A percentile compares a stretch with the other conserved stretches of the same genome.
Evolutionary conservation across 768 basidiomycete species (phyloP).

Genomic region (Lactarius trivialis): DNA sequence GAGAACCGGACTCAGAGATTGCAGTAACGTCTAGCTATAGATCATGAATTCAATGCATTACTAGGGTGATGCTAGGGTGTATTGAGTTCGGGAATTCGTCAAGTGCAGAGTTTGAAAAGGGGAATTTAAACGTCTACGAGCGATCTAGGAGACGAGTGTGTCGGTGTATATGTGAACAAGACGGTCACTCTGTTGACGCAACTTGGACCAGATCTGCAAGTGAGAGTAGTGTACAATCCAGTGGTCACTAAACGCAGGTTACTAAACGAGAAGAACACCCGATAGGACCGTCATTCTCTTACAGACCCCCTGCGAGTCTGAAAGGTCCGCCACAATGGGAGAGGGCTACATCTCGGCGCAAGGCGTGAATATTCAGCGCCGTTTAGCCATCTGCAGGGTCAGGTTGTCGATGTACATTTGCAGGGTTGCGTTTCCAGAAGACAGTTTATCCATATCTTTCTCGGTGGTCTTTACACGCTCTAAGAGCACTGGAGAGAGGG

Average conservation of each 20-base stretch:
- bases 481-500: conserved; percentile 46
- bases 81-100: not conserved
- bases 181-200: not conserved
- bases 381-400: conserved; percentile 80
- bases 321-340: not conserved
- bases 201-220: not conserved
- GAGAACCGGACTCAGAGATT: not conserved
- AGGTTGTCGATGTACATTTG: conserved; percentile 89
- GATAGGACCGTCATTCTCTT: no score
- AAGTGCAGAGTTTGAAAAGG: not conserved
- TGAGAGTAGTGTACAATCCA: no score
- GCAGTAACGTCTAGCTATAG: not conserved
- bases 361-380: conserved; percentile 39
- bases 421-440: conserved; percentile 72
- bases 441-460: conserved; percentile 72
- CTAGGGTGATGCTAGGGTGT: not conserved
- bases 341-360: not conserved
- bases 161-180: not conserved
- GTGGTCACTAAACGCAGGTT: no score
- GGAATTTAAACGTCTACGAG: not conserved
- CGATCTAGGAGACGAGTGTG: not conserved
- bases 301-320: not conserved
- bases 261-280: no score
- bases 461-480: conserved; percentile 63
- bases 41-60: not conserved